A percentile compares a stretch with the other conserved stretches of the same genome.
Conservation (phyloP, 148 eudicot genomes). For the Chenopodium berlandieri region DNA sequence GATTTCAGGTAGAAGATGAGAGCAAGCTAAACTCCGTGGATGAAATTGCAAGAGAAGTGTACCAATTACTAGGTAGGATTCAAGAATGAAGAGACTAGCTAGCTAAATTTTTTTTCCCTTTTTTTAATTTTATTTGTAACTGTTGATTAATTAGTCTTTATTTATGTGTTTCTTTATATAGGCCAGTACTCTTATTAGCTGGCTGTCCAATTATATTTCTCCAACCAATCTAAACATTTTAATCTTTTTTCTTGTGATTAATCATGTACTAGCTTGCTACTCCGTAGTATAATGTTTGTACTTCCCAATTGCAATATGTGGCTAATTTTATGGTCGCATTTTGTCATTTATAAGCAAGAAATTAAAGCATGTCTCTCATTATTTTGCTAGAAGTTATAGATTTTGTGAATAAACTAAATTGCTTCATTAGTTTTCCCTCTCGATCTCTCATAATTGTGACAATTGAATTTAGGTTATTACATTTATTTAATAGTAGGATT, state of each 20-base stretch:
- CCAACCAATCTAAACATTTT: background rate
- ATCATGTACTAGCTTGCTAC: too few species aligned
- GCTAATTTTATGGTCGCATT: background rate
- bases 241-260: background rate
- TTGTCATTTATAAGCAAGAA: background rate
- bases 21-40: slow-evolving; percentile 49
- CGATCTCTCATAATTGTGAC: too few species aligned
- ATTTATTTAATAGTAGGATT: too few species aligned
- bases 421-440: too few species aligned
- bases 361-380: background rate
- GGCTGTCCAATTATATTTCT: background rate
- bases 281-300: background rate
- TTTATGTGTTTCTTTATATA: background rate
- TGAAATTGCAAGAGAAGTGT: slow-evolving; percentile 55
- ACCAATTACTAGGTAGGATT: slow-evolving; percentile 46
- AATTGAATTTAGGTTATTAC: too few species aligned
- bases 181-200: background rate
- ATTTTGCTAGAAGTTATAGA: too few species aligned
- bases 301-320: background rate
- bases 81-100: slow-evolving; percentile 25
- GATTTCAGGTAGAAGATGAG: slow-evolving; percentile 54
- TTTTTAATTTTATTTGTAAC: background rate
- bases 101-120: background rate
- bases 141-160: slow-evolving; percentile 5
- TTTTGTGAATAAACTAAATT: too few species aligned